A percentile compares a stretch with the other conserved stretches of the same genome.
phyloP scores from a whole-genome alignment of 2,329 filamentous ascomycete genomes.

The Fonsecaea nubica region DNA sequence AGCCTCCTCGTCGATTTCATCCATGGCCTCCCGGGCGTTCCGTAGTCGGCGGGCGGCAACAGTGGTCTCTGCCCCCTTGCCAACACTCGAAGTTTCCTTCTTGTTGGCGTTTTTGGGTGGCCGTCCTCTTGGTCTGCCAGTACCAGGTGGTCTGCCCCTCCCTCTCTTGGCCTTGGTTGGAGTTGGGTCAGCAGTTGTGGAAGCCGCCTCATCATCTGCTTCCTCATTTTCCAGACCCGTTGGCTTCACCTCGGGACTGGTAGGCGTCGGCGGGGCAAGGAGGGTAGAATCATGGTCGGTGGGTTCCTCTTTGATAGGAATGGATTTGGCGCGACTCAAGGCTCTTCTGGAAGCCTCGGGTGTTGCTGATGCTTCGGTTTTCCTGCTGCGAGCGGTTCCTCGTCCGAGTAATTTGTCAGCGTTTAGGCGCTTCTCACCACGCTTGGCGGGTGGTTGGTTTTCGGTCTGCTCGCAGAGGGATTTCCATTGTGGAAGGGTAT shows the following conservation, averaged over 20 bases:
- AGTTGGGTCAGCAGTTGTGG: slow-evolving; percentile 38
- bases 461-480: slow-evolving; percentile 91
- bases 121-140: slow-evolving; percentile 31
- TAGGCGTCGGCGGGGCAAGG: slow-evolving; percentile 60
- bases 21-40: slow-evolving; percentile 75
- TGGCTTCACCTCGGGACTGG: slow-evolving; percentile 54
- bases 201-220: slow-evolving; percentile 40
- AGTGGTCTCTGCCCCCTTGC: slow-evolving; percentile 67
- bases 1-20: slow-evolving; percentile 83
- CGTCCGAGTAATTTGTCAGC: slow-evolving; percentile 40
- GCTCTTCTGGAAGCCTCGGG: slow-evolving; percentile 50
- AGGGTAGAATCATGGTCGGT: slow-evolving; percentile 50
- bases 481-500: slow-evolving; percentile 97
- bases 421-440: slow-evolving; percentile 64
- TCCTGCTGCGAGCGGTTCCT: slow-evolving; percentile 52
- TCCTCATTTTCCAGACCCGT: slow-evolving; percentile 46
- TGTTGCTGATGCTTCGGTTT: slow-evolving; percentile 47
- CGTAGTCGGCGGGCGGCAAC: slow-evolving; percentile 87
- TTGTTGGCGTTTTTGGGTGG: slow-evolving; percentile 55
- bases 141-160: slow-evolving; percentile 55
- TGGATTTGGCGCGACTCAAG: slow-evolving; percentile 53
- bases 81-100: slow-evolving; percentile 62
- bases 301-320: slow-evolving; percentile 47
- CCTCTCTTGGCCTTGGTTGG: slow-evolving; percentile 45
- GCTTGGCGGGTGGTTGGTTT: slow-evolving; percentile 89